A percentile compares a stretch with the other conserved stretches of the same genome.
Conservation (phyloP, 108 stramenopile species). For the Cyclotella atomus region DNA sequence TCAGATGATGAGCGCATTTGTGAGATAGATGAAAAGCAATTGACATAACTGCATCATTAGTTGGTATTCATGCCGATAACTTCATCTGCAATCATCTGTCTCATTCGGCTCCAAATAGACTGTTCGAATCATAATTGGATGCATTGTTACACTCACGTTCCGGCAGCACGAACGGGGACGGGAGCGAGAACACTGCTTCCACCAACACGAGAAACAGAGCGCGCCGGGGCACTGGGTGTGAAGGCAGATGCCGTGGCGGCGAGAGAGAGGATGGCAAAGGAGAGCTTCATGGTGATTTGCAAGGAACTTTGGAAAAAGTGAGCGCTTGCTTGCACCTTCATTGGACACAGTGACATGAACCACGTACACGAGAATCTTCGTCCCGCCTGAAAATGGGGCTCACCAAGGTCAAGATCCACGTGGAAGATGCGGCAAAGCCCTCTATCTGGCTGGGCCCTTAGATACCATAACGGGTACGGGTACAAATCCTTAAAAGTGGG, state of each 20-base stretch:
- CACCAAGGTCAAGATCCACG: neutral
- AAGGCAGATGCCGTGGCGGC: constrained; percentile 61
- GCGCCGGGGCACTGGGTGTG: constrained; percentile 26
- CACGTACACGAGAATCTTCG: neutral
- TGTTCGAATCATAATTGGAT: too few species aligned
- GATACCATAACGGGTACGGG: too few species aligned
- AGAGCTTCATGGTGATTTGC: constrained; percentile 57
- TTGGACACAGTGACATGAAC: neutral
- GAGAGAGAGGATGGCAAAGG: constrained; percentile 48
- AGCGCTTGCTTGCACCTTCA: neutral
- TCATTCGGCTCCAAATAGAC: too few species aligned
- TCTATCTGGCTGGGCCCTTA: too few species aligned
- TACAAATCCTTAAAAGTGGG: too few species aligned
- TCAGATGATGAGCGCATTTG: neutral
- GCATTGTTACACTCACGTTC: constrained; percentile 47
- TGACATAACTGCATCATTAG: too few species aligned
- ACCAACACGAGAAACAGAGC: constrained; percentile 26
- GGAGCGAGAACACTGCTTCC: constrained; percentile 26
- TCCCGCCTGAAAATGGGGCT: neutral
- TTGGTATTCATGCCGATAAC: too few species aligned
- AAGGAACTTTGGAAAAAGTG: constrained; percentile 1
- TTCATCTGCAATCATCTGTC: too few species aligned
- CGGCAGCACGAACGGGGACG: constrained; percentile 22
- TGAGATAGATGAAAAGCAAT: neutral
- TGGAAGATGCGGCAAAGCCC: too few species aligned